Base-by-base conservation (phyloP, 257 asterid species). In the Solanum paucissectum region DNA sequence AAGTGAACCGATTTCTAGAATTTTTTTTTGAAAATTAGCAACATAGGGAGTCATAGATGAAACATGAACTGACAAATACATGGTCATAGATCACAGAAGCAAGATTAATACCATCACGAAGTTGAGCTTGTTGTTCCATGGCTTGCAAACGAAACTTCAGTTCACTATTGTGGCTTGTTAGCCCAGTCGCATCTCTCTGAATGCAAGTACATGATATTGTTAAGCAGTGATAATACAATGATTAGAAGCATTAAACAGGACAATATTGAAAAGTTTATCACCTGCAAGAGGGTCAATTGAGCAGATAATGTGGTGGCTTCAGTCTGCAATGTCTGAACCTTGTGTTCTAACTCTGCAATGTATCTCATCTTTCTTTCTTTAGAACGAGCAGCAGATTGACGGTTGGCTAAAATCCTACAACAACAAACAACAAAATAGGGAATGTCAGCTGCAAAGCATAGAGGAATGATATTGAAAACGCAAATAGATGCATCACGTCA, bases 321-420 rank as follows among this genome's bases (percentile, higher is more conserved):
- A 49, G 94, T 91, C 92, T 94, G 96, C 64, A 94, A 88, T 18
- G 94, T 93, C 86, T 91, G 93, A 64, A 91, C 94, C 88, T 92
- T 92, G 86, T 92, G 94, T 79, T 94, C 98, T 89, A 94, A 87
- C 89, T 94, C 96, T 4, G 94, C 91, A 77, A 94, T 91, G 84
- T 94, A 94, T 89, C 94, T 90, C 98, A 92, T 92, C 91, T 93
- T 94, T 86, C 96, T 89, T 90, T 93, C 98, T 77, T 94, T 94
- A 36, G 98, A 94, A 36, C 98, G 94, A 3, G 96, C 98, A 90
- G 98, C 95, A 86, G 98, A 94, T 82, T 92, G 95, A 20, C 98
- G 95, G 88, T 93, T 94, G 72, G 98, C 95, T 88, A 94, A 90
- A 89, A 94, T 94, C 91, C 96, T 94, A 82, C 73, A 64, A 69